These are phyloP conservation scores for Thalia dealbata DNA, from an alignment of 176 grass and related monocot species.

Conservation along the genomic window DNA sequence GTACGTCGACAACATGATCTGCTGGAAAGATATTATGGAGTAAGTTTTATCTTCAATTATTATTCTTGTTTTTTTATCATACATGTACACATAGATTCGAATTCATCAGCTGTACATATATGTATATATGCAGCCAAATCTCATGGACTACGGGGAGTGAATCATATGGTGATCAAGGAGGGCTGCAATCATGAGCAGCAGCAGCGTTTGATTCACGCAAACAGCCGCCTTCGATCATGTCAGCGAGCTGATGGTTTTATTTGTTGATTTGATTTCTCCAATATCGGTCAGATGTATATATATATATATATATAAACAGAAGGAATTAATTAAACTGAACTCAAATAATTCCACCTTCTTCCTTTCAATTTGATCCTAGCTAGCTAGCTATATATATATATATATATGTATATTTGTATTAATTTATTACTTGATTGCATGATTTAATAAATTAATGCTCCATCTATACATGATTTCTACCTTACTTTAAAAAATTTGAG, in stretches of 20 bases:
- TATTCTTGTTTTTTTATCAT: too few species aligned
- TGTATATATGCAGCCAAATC: neutral
- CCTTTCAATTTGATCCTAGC: too few species aligned
- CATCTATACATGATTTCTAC: too few species aligned
- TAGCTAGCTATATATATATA: too few species aligned
- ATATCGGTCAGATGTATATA: neutral
- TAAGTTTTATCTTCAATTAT: neutral
- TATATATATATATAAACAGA: neutral
- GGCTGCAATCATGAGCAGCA: neutral
- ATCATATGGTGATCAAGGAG: neutral
- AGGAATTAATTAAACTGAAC: neutral
- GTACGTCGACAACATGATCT: neutral
- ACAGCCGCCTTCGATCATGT: neutral
- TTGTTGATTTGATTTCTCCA: neutral
- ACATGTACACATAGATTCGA: too few species aligned
- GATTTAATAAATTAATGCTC: too few species aligned
- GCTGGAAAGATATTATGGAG: slow-evolving; percentile 4
- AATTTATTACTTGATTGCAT: neutral
- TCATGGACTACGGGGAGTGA: neutral
- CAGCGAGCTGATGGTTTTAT: neutral
- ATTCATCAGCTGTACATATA: too few species aligned
- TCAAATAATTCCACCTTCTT: too few species aligned
- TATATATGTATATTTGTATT: too few species aligned
- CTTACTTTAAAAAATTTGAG: too few species aligned
- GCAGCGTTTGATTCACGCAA: neutral